These are phyloP conservation scores for Debaryomyces robertsiae DNA, from an alignment of 1,139 yeast genomes.

Conservation along the genomic window DNA sequence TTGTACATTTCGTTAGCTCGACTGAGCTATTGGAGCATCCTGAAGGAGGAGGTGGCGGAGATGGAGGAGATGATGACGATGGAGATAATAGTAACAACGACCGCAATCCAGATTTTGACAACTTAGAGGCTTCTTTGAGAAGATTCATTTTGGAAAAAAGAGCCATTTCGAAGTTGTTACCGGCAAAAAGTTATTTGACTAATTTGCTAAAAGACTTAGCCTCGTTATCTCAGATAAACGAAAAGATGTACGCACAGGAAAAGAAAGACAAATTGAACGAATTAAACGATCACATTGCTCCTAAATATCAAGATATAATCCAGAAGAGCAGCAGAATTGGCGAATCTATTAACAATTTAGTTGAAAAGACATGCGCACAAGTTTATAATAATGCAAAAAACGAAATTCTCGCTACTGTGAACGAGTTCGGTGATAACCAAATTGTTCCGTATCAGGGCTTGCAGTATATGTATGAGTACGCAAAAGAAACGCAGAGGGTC, in stretches of 20 bases:
- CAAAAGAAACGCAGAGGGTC: constrained; percentile 65
- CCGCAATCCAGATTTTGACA: constrained; percentile 70
- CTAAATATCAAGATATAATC: constrained; percentile 60
- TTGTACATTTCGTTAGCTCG: constrained; percentile 93
- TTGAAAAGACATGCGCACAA: constrained; percentile 61
- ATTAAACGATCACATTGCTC: constrained; percentile 55
- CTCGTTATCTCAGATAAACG: constrained; percentile 61
- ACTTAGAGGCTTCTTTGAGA: constrained; percentile 79
- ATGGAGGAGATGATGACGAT: constrained; percentile 38
- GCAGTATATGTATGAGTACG: constrained; percentile 68
- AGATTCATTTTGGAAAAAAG: constrained; percentile 88
- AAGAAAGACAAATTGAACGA: constrained; percentile 48
- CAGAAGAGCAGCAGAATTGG: constrained; percentile 55
- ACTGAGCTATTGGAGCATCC: constrained; percentile 38
- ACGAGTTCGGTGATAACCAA: constrained; percentile 58
- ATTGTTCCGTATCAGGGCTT: constrained; percentile 63
- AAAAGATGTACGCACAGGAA: constrained; percentile 54
- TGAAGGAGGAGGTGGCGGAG: constrained; percentile 31
- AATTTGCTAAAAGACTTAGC: constrained; percentile 71
- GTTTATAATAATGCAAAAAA: constrained; percentile 64
- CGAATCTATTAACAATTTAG: constrained; percentile 60
- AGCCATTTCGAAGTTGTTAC: constrained; percentile 83
- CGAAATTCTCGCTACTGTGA: constrained; percentile 55
- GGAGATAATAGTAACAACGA: constrained; percentile 19
- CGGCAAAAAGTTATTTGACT: constrained; percentile 81